Conservation (phyloP, 306 rosid genomes). For the Alnus glutinosa region DNA sequence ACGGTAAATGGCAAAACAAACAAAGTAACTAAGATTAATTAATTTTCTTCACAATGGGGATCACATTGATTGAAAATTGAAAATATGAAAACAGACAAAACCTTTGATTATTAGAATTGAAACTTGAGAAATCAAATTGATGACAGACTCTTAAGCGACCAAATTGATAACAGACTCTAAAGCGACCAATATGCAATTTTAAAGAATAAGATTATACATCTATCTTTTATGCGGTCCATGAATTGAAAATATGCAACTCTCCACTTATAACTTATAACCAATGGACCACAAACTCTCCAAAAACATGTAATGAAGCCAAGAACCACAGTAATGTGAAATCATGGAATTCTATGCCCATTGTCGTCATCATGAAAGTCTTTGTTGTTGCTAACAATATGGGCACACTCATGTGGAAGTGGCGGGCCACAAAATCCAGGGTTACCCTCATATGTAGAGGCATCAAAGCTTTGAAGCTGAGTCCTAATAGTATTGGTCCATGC, state of each 20-base stretch:
- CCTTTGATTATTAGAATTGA: too few species aligned
- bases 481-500: not conserved
- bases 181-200: too few species aligned
- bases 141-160: too few species aligned
- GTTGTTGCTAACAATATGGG: too few species aligned
- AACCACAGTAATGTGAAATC: not conserved
- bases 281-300: conserved; percentile 5
- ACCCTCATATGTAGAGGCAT: not conserved
- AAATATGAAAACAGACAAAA: too few species aligned
- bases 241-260: not conserved
- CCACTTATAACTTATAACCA: not conserved
- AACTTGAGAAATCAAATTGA: too few species aligned
- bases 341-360: not conserved
- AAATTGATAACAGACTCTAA: too few species aligned
- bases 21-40: too few species aligned
- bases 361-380: not conserved
- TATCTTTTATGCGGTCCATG: not conserved
- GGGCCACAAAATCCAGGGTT: not conserved
- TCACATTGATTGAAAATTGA: too few species aligned
- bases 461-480: not conserved
- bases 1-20: too few species aligned
- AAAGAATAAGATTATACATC: not conserved
- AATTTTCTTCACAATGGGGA: too few species aligned
- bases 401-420: not conserved
- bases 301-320: conserved; percentile 12